These are phyloP conservation scores for Cladosporium sp. DNA, from an alignment of 2,329 filamentous ascomycete genomes.

Conservation along the genomic window DNA sequence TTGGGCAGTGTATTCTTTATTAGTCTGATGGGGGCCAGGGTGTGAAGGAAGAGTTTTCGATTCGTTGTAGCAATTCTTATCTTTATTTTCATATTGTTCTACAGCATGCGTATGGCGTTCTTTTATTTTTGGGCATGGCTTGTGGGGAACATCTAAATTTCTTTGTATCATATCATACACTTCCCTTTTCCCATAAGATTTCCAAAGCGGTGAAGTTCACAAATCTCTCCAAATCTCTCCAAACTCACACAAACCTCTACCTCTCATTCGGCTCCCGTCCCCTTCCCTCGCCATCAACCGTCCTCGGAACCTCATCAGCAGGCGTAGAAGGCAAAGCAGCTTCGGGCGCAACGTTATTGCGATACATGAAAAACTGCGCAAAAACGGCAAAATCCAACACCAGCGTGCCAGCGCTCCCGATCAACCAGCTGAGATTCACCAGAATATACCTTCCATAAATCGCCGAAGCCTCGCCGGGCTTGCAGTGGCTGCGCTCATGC, in stretches of 20 bases:
- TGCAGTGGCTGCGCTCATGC: conserved; percentile 47
- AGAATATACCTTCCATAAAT: conserved; percentile 79
- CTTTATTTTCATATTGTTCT: not conserved
- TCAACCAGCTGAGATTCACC: conserved; percentile 85
- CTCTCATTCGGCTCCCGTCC: conserved; percentile 24
- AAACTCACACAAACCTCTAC: conserved; percentile 5
- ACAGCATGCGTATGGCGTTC: too few relatives aligned
- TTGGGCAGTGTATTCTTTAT: not conserved
- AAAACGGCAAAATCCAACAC: conserved; percentile 83
- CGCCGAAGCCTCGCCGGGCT: conserved; percentile 56
- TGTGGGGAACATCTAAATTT: not conserved
- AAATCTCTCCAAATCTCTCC: too few relatives aligned
- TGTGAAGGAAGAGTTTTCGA: too few relatives aligned
- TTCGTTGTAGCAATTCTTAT: too few relatives aligned
- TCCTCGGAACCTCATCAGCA: conserved; percentile 18
- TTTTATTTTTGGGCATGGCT: too few relatives aligned
- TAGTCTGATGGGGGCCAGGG: not conserved
- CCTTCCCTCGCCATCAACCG: conserved; percentile 22
- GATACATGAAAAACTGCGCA: conserved; percentile 85
- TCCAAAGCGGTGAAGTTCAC: too few relatives aligned
- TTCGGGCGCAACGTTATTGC: conserved; percentile 38
- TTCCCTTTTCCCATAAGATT: not conserved
- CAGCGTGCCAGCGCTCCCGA: conserved; percentile 83
- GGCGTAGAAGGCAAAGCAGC: conserved; percentile 16
- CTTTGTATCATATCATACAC: conserved; percentile 9